These are phyloP conservation scores for Syncephalastrum monosporum DNA, from an alignment of 371 early-diverging fungal species.

Conservation along the genomic window DNA sequence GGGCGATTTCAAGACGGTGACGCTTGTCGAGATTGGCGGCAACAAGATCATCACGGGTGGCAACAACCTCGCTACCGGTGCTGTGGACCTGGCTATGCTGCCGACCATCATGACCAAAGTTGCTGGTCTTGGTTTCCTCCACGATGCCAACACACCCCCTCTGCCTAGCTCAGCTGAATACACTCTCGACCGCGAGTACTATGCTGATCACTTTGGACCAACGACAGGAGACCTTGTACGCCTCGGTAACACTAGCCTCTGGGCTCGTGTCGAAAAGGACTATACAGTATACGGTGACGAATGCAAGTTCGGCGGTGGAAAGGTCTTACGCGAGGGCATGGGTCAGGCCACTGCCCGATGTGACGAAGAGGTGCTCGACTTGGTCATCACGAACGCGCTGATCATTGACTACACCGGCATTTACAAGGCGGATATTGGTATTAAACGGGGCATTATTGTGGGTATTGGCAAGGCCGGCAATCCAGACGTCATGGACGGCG, in stretches of 20 bases:
- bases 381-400: conserved; percentile 91
- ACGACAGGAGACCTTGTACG: conserved; percentile 88
- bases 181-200: conserved; percentile 71
- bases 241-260: conserved; percentile 81
- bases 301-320: conserved; percentile 84
- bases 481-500: conserved; percentile 92
- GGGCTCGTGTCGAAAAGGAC: conserved; percentile 87
- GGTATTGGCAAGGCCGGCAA: conserved; percentile 97
- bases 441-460: conserved; percentile 77
- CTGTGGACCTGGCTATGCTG: conserved; percentile 52
- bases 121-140: conserved; percentile 54
- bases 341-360: conserved; percentile 71
- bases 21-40: conserved; percentile 84
- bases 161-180: conserved; percentile 40
- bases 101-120: conserved; percentile 47
- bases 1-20: conserved; percentile 82
- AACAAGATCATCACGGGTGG: conserved; percentile 79
- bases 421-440: conserved; percentile 95
- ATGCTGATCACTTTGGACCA: conserved; percentile 89
- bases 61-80: conserved; percentile 77
- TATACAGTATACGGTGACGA: conserved; percentile 91
- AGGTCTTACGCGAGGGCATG: conserved; percentile 92
- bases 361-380: conserved; percentile 75
- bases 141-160: conserved; percentile 51
- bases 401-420: conserved; percentile 94